Base-by-base conservation (phyloP, 108 stramenopile species). In the Discostella stelligeroides region DNA sequence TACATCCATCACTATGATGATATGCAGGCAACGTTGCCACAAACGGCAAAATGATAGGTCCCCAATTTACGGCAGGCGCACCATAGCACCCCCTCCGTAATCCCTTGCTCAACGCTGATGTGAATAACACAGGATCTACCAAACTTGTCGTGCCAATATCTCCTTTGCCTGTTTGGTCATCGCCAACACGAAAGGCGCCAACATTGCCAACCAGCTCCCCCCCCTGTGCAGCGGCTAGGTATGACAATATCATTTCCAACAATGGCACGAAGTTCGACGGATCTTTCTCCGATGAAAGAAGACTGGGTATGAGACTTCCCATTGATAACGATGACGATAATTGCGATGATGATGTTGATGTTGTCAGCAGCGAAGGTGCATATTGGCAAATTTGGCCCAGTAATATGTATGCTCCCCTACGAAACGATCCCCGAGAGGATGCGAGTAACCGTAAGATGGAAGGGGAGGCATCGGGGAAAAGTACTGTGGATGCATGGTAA, bases 11-110 rank as follows among this genome's bases (percentile, higher is more conserved):
- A 2, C 6, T 13, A 14, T 25, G 34, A 40, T 17, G 20, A 54
- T 53, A 15, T 18, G 51, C 40, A 42, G 72, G 78, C 56, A 88
- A 69, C 13, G 76, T 48, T 1, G 86, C 85, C 29, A 91, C 74
- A 24, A 94, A 72, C 10, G 93, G 93, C 49, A 94, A 59, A 20
- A 94, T 73, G 10, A 74, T 84, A 15, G 90, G 90, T 12, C 76
- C 82, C 92, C 89, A 94, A 21, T n/a, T 46, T 7, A 23, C 20
- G 4, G 84, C 79, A 23, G 82, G 65, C 0, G 89, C 84, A 21
- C 90, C 90, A 55, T 80, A 83, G 66, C 90, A 90, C 10, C 86
- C 86, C 41, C 86, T 81, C n/a, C 74, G 51, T 29, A 94, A 81
- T 9, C 84, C 51, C 61, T 89, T 91, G 29, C 63, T 61, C 49